A percentile compares a stretch with the other conserved stretches of the same genome.
These are phyloP conservation scores for Magnusiomyces tetraspermus DNA, from an alignment of 1,139 yeast genomes.

Conservation along the genomic window DNA sequence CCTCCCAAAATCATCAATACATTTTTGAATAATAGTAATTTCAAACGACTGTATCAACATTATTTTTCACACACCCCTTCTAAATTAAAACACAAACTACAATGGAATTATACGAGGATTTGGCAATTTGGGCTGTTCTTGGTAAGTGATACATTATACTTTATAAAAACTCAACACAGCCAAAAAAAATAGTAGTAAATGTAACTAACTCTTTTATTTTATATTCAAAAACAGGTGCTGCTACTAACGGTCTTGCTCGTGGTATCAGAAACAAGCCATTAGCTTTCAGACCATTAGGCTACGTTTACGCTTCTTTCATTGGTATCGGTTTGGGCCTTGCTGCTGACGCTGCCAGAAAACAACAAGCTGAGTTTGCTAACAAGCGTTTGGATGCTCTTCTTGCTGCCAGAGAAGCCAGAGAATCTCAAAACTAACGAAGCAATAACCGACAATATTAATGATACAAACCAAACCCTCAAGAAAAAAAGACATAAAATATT, in stretches of 20 bases:
- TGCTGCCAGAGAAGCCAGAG: conserved; percentile 28
- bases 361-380: conserved; percentile 28
- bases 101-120: conserved; percentile 24
- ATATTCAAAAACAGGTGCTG: conserved; percentile 24
- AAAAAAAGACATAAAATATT: no score
- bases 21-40: no score
- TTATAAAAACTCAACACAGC: no score
- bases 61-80: neutral
- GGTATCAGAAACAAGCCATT: conserved; percentile 33
- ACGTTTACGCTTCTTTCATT: conserved; percentile 27
- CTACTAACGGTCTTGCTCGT: conserved; percentile 32
- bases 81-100: conserved; percentile 1
- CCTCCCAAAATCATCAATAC: no score
- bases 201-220: conserved; percentile 5
- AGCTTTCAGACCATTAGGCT: conserved; percentile 31
- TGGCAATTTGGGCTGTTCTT: conserved; percentile 29
- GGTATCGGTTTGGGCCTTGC: conserved; percentile 30
- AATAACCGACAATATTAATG: no score
- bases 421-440: conserved; percentile 11
- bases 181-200: neutral
- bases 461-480: no score
- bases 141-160: conserved; percentile 4
- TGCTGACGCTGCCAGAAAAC: conserved; percentile 26
- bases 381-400: conserved; percentile 26
- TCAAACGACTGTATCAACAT: neutral